Conservation (phyloP, 345 rosid species). For the Passiflora organensis region DNA sequence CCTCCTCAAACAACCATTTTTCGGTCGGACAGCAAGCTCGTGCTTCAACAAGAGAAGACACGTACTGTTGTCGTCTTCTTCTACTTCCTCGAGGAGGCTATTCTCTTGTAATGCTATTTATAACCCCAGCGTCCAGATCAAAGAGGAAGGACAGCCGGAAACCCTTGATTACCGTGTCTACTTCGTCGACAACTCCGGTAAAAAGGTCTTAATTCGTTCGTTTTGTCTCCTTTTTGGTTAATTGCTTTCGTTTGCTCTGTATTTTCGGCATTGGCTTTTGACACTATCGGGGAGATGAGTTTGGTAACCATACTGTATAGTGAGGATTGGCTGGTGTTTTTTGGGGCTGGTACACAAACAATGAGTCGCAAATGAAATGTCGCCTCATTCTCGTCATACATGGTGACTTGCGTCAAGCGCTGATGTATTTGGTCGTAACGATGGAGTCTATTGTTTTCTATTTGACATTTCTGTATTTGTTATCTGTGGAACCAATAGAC, state of each 20-base stretch:
- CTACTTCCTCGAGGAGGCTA: constrained; percentile 39
- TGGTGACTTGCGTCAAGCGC: too few relatives aligned
- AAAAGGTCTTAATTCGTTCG: constrained; percentile 35
- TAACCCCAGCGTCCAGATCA: constrained; percentile 51
- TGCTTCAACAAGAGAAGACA: constrained; percentile 24
- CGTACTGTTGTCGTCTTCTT: too few relatives aligned
- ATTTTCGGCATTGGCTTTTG: background rate
- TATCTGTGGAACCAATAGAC: background rate
- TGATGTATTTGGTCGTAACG: too few relatives aligned
- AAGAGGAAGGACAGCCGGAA: constrained; percentile 72
- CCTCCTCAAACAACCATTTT: constrained; percentile 38
- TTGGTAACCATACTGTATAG: too few relatives aligned
- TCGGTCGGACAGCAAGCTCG: constrained; percentile 15
- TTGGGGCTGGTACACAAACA: too few relatives aligned
- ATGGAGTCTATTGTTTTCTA: too few relatives aligned
- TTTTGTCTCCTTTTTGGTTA: background rate
- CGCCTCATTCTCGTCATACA: too few relatives aligned
- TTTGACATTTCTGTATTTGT: too few relatives aligned
- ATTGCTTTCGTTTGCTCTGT: background rate
- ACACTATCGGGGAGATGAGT: background rate
- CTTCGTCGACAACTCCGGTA: constrained; percentile 61
- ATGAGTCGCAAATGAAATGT: too few relatives aligned
- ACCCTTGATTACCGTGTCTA: constrained; percentile 77
- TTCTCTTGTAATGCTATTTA: constrained; percentile 55
- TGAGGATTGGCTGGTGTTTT: too few relatives aligned